Evolutionary conservation across 805 yeast species (phyloP), one percentile per base, ranked within the genome.

Genomic region (Spathaspora girioi): DNA sequence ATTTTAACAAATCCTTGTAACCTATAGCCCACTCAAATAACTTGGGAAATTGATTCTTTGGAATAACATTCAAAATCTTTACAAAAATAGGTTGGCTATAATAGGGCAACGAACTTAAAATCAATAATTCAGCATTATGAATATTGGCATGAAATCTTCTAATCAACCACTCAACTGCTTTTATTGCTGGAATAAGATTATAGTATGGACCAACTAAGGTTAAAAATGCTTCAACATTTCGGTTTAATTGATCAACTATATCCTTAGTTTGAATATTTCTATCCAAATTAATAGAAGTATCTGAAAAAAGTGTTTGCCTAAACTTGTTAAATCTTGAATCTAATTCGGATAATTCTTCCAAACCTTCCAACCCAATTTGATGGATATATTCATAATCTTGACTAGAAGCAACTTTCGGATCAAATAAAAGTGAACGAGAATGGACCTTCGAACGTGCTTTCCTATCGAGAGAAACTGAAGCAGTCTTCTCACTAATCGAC

Each of bases 161-260:
- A 17, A 94, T 86, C 20, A 92, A 81, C 99, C 99, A 94, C 73
- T 94, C 99, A 11, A 90, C 76, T 5, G 97, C 93, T 59, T 85
- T 84, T 47, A 89, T 62, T 2, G 97, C 79, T 20, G 96, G 89
- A 19, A 83, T 78, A 49, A 91, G 70, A 56, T 83, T 79, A 79
- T 93, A 83, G 66, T 84, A 84, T 1, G 96, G 89, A 3, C 96
- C 84, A 9, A 84, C 75, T 57, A 93, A 74, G 52, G 85, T 77
- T 54, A 94, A 70, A 63, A 89, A 93, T 11, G 84, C 84, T 53
- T 82, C 81, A 48, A 93, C 80, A 29, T 94, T 92, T 52, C 77
- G 78, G 61, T 91, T 84, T 53, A 96, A 73, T 57, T 83, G 83
- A n/a, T 76, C 81, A 52, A 85, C 79, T 59, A 87, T 90, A 50